Conservation (phyloP, 805 yeast species). For the Wickerhamiella musiphila region DNA sequence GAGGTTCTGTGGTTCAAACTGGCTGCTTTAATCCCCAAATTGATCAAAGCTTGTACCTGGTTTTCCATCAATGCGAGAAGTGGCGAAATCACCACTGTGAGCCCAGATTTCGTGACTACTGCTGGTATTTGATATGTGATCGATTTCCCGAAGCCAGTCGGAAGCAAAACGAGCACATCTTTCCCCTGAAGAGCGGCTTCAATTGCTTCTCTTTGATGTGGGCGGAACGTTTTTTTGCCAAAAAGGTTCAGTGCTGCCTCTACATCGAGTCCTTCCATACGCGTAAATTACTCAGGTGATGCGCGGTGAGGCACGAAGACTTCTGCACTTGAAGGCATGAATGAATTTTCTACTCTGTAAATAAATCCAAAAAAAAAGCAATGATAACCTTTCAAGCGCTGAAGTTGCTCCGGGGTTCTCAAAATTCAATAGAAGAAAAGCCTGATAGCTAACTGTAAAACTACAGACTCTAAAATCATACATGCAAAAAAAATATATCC, state of each 20-base stretch:
- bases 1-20: conserved; percentile 68
- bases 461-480: no score
- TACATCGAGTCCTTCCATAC: no score
- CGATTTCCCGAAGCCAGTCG: conserved; percentile 97
- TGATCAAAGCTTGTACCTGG: conserved; percentile 64
- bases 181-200: conserved; percentile 28
- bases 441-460: no score
- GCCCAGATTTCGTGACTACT: conserved; percentile 44
- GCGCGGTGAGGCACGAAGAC: no score
- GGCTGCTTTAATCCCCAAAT: conserved; percentile 54
- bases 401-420: no score
- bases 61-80: conserved; percentile 92
- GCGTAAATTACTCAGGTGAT: no score
- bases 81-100: conserved; percentile 78
- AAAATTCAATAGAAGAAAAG: no score
- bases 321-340: no score
- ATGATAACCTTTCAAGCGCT: no score
- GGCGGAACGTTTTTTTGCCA: conserved; percentile 13
- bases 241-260: conserved; percentile 5
- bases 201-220: conserved; percentile 15
- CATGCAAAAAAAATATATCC: no score
- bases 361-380: no score
- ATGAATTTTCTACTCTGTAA: not conserved
- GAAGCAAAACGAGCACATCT: conserved; percentile 90
- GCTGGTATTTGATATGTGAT: conserved; percentile 93